phyloP scores from a whole-genome alignment of 495 filamentous ascomycete species.

The Aspergillus nanangensis region DNA sequence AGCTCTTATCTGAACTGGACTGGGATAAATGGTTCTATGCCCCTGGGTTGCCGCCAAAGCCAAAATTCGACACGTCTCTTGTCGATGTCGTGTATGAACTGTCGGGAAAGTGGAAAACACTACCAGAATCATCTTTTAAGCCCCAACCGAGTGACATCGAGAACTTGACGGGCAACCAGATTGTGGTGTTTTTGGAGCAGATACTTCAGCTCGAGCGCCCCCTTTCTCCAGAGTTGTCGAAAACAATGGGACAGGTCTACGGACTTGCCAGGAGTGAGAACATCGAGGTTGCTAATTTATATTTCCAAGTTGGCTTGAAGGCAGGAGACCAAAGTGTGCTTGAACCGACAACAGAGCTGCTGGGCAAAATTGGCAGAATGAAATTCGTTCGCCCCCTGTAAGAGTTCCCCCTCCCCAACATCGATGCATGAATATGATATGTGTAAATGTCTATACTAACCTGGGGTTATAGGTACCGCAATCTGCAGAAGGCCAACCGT shows the following conservation, averaged over 20 bases:
- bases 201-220: conserved; percentile 61
- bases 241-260: conserved; percentile 69
- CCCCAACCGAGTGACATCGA: conserved; percentile 65
- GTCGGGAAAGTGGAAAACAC: conserved; percentile 69
- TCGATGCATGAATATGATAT: neutral
- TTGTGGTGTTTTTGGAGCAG: conserved; percentile 81
- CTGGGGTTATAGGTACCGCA: conserved; percentile 46
- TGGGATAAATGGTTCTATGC: conserved; percentile 87
- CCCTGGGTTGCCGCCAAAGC: conserved; percentile 84
- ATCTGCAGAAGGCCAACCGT: conserved; percentile 66
- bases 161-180: conserved; percentile 75
- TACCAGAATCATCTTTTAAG: conserved; percentile 49
- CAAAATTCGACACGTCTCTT: conserved; percentile 81
- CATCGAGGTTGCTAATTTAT: conserved; percentile 77
- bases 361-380: conserved; percentile 86
- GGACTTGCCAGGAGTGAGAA: conserved; percentile 66
- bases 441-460: conserved; percentile 10
- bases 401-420: conserved; percentile 11
- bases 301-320: conserved; percentile 70
- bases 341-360: conserved; percentile 62
- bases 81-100: conserved; percentile 82
- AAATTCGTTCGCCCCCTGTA: conserved; percentile 88
- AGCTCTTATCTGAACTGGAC: conserved; percentile 65
- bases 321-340: conserved; percentile 64
- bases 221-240: conserved; percentile 56